A percentile compares a stretch with the other conserved stretches of the same genome.
Evolutionary conservation across 2,329 filamentous ascomycete species (phyloP).

Genomic region (Aspergillus sp.): DNA sequence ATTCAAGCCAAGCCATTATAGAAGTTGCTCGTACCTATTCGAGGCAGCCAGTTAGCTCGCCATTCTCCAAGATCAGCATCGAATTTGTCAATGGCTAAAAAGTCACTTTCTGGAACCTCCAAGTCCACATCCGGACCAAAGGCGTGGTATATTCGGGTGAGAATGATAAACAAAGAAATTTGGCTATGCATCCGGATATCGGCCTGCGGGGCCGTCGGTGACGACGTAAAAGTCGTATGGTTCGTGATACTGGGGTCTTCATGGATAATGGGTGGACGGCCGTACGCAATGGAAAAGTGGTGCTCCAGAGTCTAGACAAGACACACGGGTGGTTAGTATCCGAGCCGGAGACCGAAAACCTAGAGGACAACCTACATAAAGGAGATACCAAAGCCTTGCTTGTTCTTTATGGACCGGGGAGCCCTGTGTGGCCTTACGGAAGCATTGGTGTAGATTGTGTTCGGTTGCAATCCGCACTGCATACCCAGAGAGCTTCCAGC

Average conservation of each 20-base stretch:
- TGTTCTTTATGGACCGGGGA: slow-evolving; percentile 32
- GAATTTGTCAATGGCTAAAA: slow-evolving; percentile 33
- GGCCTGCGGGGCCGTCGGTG: slow-evolving; percentile 23
- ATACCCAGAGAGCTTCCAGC: slow-evolving; percentile 39
- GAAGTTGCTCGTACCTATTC: slow-evolving; percentile 21
- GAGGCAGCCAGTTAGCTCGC: slow-evolving; percentile 28
- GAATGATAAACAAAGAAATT: slow-evolving; percentile 37
- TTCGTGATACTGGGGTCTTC: slow-evolving; percentile 32
- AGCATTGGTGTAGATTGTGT: slow-evolving; percentile 36
- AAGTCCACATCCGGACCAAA: slow-evolving; percentile 38
- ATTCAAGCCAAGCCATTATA: not conserved
- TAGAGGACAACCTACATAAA: slow-evolving; percentile 25
- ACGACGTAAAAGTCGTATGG: slow-evolving; percentile 26
- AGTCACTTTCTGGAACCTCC: slow-evolving; percentile 33
- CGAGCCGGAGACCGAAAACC: too few relatives aligned
- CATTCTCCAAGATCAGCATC: slow-evolving; percentile 34
- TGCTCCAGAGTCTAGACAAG: slow-evolving; percentile 31
- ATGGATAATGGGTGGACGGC: slow-evolving; percentile 37
- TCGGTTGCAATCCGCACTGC: slow-evolving; percentile 38
- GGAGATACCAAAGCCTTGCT: slow-evolving; percentile 33
- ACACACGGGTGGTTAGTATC: slow-evolving; percentile 7
- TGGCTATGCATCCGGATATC: slow-evolving; percentile 35
- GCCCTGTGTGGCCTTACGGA: slow-evolving; percentile 32
- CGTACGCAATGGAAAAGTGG: slow-evolving; percentile 39
- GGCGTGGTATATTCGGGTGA: slow-evolving; percentile 38